Evolutionary conservation across 352 stramenopile species (phyloP).

Genomic region (Phytophthora europaea): DNA sequence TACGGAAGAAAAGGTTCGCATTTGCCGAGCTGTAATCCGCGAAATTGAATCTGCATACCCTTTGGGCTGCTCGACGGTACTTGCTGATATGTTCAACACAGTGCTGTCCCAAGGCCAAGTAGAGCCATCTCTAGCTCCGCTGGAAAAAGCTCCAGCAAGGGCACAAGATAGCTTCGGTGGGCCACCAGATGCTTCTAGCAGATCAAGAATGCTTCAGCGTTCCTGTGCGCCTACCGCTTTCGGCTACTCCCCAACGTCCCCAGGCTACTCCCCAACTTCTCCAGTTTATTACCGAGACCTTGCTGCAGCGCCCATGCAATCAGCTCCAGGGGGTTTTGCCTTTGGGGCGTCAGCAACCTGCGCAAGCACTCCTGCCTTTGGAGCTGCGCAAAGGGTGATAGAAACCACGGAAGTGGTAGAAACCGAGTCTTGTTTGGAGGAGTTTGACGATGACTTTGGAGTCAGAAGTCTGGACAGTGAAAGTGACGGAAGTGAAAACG

Average conservation of each 20-base stretch:
- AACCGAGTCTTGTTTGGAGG: neutral
- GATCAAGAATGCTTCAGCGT: neutral
- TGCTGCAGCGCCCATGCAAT: constrained; percentile 3
- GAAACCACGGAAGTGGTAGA: constrained; percentile 1
- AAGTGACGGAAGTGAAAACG: constrained; percentile 23
- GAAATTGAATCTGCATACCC: constrained; percentile 37
- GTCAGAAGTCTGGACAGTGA: constrained; percentile 36
- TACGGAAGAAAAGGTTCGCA: constrained; percentile 20
- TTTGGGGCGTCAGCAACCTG: neutral
- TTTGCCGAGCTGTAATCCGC: constrained; percentile 44
- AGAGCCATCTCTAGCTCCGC: constrained; percentile 7
- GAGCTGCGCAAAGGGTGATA: neutral
- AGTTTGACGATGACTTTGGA: constrained; percentile 24
- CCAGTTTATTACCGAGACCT: neutral
- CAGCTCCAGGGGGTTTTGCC: neutral
- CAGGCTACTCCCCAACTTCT: neutral
- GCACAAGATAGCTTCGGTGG: neutral
- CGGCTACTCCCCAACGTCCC: neutral
- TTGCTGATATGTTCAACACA: constrained; percentile 44
- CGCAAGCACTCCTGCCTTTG: neutral
- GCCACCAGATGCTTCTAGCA: neutral
- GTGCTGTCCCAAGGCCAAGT: constrained; percentile 42
- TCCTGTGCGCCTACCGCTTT: neutral
- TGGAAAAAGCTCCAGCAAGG: neutral
- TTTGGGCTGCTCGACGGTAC: constrained; percentile 5